phyloP scores from a whole-genome alignment of 129 eudicot genomes.

The Artemisia tridentata region DNA sequence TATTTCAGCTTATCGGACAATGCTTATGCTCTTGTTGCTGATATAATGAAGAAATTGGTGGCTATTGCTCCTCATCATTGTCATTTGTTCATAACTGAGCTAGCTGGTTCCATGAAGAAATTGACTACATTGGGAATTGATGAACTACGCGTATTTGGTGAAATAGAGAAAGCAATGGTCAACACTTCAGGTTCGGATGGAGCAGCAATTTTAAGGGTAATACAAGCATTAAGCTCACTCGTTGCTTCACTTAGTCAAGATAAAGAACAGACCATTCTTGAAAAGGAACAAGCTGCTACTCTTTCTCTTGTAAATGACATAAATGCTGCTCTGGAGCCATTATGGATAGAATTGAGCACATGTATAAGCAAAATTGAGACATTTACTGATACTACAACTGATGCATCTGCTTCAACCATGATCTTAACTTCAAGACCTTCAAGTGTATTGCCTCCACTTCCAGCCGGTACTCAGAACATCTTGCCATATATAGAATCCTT shows the following conservation, averaged over 20 bases:
- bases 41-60: slow-evolving; percentile 82
- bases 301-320: slow-evolving; percentile 69
- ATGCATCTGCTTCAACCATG: slow-evolving; percentile 48
- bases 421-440: slow-evolving; percentile 58
- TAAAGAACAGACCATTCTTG: slow-evolving; percentile 41
- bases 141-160: slow-evolving; percentile 66
- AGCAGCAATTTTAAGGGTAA: slow-evolving; percentile 81
- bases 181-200: slow-evolving; percentile 71
- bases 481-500: slow-evolving; percentile 91
- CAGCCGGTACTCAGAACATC: slow-evolving; percentile 92
- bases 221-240: slow-evolving; percentile 87
- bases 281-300: slow-evolving; percentile 50
- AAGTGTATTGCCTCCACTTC: slow-evolving; percentile 80
- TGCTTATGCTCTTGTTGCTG: slow-evolving; percentile 84
- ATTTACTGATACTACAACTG: slow-evolving; percentile 59
- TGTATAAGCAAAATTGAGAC: slow-evolving; percentile 86
- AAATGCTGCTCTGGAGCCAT: slow-evolving; percentile 73
- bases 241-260: slow-evolving; percentile 61
- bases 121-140: slow-evolving; percentile 66
- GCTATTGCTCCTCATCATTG: slow-evolving; percentile 72
- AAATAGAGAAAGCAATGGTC: slow-evolving; percentile 73
- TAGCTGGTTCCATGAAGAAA: slow-evolving; percentile 65
- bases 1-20: slow-evolving; percentile 77
- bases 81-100: slow-evolving; percentile 76
- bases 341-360: slow-evolving; percentile 89